A percentile compares a stretch with the other conserved stretches of the same genome.
These are phyloP conservation scores for Mortierella sp. DNA, from an alignment of 371 early-diverging fungal genomes.

Conservation along the genomic window DNA sequence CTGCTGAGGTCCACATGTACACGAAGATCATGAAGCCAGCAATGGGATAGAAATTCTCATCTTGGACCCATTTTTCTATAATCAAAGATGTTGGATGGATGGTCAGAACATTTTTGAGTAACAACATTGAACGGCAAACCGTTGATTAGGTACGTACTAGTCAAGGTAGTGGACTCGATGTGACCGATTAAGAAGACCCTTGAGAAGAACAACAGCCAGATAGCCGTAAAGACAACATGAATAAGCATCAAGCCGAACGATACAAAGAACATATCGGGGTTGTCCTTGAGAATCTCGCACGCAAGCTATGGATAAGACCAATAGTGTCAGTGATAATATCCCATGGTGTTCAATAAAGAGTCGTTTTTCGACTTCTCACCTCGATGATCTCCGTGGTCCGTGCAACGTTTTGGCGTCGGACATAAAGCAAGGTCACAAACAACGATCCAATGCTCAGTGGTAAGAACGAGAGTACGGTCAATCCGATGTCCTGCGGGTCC, in stretches of 20 bases:
- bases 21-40: slow-evolving; percentile 71
- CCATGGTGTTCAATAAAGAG: too few relatives aligned
- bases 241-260: slow-evolving; percentile 63
- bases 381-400: slow-evolving; percentile 50
- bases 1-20: slow-evolving; percentile 80
- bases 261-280: slow-evolving; percentile 73
- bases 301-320: slow-evolving; percentile 64
- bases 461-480: slow-evolving; percentile 65
- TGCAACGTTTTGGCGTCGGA: slow-evolving; percentile 40
- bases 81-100: background rate
- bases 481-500: slow-evolving; percentile 60
- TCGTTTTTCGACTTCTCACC: slow-evolving; percentile 17
- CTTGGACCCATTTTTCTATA: slow-evolving; percentile 60
- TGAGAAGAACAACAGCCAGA: slow-evolving; percentile 77
- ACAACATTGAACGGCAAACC: background rate
- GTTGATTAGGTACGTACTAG: slow-evolving; percentile 9
- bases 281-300: slow-evolving; percentile 76
- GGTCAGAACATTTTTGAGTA: background rate
- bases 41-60: slow-evolving; percentile 63
- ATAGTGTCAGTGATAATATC: too few relatives aligned
- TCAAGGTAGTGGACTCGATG: slow-evolving; percentile 25
- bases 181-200: slow-evolving; percentile 74
- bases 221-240: slow-evolving; percentile 67
- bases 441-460: slow-evolving; percentile 61
- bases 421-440: slow-evolving; percentile 41